phyloP scores from a whole-genome alignment of 805 yeast species.

The Pichia nakasei region DNA sequence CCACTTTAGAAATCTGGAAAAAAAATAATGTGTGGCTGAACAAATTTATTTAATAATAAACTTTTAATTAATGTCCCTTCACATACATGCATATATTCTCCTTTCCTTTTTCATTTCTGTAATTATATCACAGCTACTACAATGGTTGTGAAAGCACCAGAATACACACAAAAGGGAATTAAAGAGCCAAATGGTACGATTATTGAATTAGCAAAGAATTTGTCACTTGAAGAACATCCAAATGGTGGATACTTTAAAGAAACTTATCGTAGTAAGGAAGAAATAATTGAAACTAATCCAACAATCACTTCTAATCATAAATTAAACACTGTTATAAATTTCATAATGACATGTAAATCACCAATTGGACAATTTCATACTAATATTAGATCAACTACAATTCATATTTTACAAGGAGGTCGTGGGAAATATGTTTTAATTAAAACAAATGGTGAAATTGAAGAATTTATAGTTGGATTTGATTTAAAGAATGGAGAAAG shows the following conservation, averaged over 20 bases:
- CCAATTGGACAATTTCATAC: constrained; percentile 44
- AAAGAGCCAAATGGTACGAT: constrained; percentile 16
- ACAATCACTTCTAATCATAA: too few relatives aligned
- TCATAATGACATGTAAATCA: constrained; percentile 40
- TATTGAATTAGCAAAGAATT: constrained; percentile 27
- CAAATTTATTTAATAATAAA: too few relatives aligned
- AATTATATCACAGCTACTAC: too few relatives aligned
- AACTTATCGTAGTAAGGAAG: constrained; percentile 38
- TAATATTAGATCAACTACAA: constrained; percentile 39
- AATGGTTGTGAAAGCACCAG: constrained; percentile 19
- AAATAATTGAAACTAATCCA: too few relatives aligned
- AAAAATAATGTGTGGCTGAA: too few relatives aligned
- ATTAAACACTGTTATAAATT: constrained; percentile 42
- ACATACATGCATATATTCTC: too few relatives aligned
- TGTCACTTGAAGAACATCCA: constrained; percentile 34
- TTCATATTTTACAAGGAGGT: constrained; percentile 48
- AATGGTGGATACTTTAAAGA: constrained; percentile 54
- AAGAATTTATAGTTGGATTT: constrained; percentile 46
- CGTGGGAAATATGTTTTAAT: constrained; percentile 47
- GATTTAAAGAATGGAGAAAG: constrained; percentile 38
- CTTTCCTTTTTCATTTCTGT: too few relatives aligned
- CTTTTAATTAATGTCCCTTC: too few relatives aligned
- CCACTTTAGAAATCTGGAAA: too few relatives aligned
- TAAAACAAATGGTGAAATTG: constrained; percentile 41
- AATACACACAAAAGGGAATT: constrained; percentile 14